These are phyloP conservation scores for Phytophthora crassamura DNA, from an alignment of 352 stramenopile genomes.

Conservation along the genomic window DNA sequence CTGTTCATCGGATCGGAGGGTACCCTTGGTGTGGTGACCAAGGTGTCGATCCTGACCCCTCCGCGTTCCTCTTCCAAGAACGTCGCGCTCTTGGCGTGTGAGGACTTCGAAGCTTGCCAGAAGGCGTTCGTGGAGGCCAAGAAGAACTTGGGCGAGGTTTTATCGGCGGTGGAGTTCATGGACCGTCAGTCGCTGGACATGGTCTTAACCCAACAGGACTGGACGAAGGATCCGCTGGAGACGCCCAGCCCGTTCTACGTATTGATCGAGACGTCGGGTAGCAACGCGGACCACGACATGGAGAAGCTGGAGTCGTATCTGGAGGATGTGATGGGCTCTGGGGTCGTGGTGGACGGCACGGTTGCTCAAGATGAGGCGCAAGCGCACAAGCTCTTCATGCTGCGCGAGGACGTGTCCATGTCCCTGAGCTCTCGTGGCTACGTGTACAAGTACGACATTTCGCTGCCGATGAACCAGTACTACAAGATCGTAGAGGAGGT, in stretches of 20 bases:
- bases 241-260: slow-evolving; percentile 90
- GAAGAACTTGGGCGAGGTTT: slow-evolving; percentile 91
- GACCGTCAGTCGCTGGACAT: slow-evolving; percentile 92
- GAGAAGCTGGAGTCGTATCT: slow-evolving; percentile 92
- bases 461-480: slow-evolving; percentile 92
- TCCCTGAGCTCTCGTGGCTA: slow-evolving; percentile 86
- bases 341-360: slow-evolving; percentile 90
- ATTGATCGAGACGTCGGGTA: slow-evolving; percentile 96
- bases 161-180: slow-evolving; percentile 98
- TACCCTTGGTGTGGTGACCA: slow-evolving; percentile 95
- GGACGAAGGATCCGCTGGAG: slow-evolving; percentile 73
- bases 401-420: slow-evolving; percentile 95
- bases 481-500: slow-evolving; percentile 91
- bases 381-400: slow-evolving; percentile 92
- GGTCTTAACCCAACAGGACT: slow-evolving; percentile 75
- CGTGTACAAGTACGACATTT: slow-evolving; percentile 99
- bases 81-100: slow-evolving; percentile 92
- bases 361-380: slow-evolving; percentile 94
- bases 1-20: slow-evolving; percentile 97
- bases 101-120: slow-evolving; percentile 45
- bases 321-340: slow-evolving; percentile 72
- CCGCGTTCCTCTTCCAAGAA: slow-evolving; percentile 70
- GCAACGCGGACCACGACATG: slow-evolving; percentile 90
- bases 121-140: slow-evolving; percentile 86
- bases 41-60: slow-evolving; percentile 44